Conservation (phyloP, 2,329 filamentous ascomycete genomes). For the Alternaria solani region DNA sequence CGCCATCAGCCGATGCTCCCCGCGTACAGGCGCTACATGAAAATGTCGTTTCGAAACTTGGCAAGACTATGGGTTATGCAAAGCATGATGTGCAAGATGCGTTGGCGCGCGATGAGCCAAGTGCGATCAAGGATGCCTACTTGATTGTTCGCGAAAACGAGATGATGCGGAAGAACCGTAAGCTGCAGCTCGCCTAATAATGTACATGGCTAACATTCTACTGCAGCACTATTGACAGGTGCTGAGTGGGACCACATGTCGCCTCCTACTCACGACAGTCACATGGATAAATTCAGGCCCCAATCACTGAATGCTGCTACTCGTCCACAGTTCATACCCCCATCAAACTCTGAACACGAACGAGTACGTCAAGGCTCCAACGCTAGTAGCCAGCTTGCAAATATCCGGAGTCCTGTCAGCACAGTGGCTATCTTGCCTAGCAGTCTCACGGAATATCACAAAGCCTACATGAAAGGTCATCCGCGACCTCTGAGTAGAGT, state of each 20-base stretch:
- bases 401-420: slow-evolving; percentile 62
- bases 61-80: slow-evolving; percentile 97
- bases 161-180: slow-evolving; percentile 93
- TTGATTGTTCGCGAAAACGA: slow-evolving; percentile 98
- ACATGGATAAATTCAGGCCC: slow-evolving; percentile 42
- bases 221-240: slow-evolving; percentile 62
- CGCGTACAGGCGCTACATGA: slow-evolving; percentile 91
- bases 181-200: slow-evolving; percentile 53
- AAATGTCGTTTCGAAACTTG: slow-evolving; percentile 92
- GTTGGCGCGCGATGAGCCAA: slow-evolving; percentile 88
- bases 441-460: slow-evolving; percentile 88
- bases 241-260: slow-evolving; percentile 64
- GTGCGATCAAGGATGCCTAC: slow-evolving; percentile 98
- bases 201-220: slow-evolving; percentile 22
- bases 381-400: slow-evolving; percentile 50
- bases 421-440: slow-evolving; percentile 93
- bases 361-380: slow-evolving; percentile 56
- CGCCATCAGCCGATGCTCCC: slow-evolving; percentile 73
- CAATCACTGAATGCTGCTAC: slow-evolving; percentile 44
- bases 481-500: slow-evolving; percentile 43
- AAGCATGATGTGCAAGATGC: slow-evolving; percentile 96
- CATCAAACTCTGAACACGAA: slow-evolving; percentile 44
- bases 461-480: slow-evolving; percentile 82
- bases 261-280: slow-evolving; percentile 60
- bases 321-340: slow-evolving; percentile 43